Percentiles rank a stretch among this genome's conserved stretches.
These are phyloP conservation scores for Pyricularia sp. DNA, from an alignment of 2,329 filamentous ascomycete species.

Conservation along the genomic window DNA sequence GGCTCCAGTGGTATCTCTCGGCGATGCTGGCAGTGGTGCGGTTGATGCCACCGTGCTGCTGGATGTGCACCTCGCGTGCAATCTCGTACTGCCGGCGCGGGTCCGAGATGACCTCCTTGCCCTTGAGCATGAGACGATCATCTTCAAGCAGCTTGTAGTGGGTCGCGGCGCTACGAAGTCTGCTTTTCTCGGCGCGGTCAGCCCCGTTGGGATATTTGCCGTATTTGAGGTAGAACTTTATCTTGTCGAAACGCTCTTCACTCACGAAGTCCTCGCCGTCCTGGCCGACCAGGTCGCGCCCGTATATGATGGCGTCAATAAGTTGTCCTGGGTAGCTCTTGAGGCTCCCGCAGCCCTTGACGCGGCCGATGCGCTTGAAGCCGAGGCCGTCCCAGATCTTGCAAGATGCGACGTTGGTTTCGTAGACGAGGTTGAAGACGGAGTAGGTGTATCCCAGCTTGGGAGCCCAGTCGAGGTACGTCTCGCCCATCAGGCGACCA, in stretches of 20 bases:
- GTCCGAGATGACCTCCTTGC: slow-evolving; percentile 92
- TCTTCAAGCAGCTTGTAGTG: slow-evolving; percentile 77
- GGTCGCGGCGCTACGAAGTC: slow-evolving; percentile 81
- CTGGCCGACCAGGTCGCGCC: slow-evolving; percentile 40
- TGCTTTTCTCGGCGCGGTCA: slow-evolving; percentile 89
- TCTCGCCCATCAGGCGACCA: slow-evolving; percentile 62
- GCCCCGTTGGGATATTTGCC: slow-evolving; percentile 86
- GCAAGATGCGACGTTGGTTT: slow-evolving; percentile 82
- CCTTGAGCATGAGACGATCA: slow-evolving; percentile 88
- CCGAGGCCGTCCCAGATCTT: slow-evolving; percentile 85
- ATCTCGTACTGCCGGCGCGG: slow-evolving; percentile 85
- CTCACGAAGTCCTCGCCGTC: slow-evolving; percentile 74
- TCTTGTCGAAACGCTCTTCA: slow-evolving; percentile 97
- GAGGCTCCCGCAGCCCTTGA: slow-evolving; percentile 58
- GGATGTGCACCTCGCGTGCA: slow-evolving; percentile 60
- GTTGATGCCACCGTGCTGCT: slow-evolving; percentile 85
- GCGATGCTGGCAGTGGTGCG: slow-evolving; percentile 93
- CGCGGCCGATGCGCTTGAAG: slow-evolving; percentile 81
- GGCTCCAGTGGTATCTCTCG: slow-evolving; percentile 91
- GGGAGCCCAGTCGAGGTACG: slow-evolving; percentile 65
- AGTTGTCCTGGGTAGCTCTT: slow-evolving; percentile 55
- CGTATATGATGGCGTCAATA: slow-evolving; percentile 68
- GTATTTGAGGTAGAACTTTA: slow-evolving; percentile 91
- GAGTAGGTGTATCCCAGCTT: slow-evolving; percentile 81
- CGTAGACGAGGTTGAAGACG: slow-evolving; percentile 89